Evolutionary conservation across 176 grass and related monocot species (phyloP).

Genomic region (Puya raimondii): DNA sequence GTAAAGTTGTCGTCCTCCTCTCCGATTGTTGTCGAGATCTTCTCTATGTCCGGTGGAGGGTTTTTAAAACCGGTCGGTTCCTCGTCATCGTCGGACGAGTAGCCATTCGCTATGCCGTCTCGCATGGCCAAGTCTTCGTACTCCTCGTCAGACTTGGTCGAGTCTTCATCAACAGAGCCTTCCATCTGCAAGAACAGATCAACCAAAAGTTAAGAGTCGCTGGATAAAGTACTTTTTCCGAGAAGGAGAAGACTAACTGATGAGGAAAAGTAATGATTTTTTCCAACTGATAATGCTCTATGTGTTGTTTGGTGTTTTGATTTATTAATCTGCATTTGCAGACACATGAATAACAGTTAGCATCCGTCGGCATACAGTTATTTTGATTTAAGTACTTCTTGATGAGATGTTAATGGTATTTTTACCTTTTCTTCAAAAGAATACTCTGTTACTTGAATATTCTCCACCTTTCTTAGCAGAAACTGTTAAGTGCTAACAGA

Average conservation of each 20-base stretch:
- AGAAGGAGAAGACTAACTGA: not conserved
- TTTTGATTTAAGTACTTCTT: too few relatives aligned
- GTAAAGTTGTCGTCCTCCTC: not conserved
- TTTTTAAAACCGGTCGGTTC: slow-evolving; percentile 7
- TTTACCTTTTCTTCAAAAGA: too few relatives aligned
- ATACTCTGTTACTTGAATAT: too few relatives aligned
- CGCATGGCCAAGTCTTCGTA: slow-evolving; percentile 77
- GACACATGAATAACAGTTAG: not conserved
- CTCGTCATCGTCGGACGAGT: slow-evolving; percentile 44
- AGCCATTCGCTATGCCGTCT: slow-evolving; percentile 39
- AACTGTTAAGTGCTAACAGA: too few relatives aligned
- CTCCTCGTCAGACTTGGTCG: slow-evolving; percentile 79
- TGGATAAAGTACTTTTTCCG: not conserved
- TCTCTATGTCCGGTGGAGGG: not conserved
- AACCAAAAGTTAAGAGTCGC: not conserved
- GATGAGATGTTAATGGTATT: too few relatives aligned
- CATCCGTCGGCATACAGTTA: too few relatives aligned
- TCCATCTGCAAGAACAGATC: slow-evolving; percentile 44
- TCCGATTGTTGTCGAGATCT: not conserved
- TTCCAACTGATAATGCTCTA: not conserved
- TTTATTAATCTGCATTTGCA: not conserved
- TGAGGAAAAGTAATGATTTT: too few relatives aligned
- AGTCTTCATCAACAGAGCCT: slow-evolving; percentile 86
- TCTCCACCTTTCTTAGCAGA: too few relatives aligned
- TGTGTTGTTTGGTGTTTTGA: not conserved